Base-by-base conservation (phyloP, 2,329 filamentous ascomycete species). In the Colletotrichum filicis region DNA sequence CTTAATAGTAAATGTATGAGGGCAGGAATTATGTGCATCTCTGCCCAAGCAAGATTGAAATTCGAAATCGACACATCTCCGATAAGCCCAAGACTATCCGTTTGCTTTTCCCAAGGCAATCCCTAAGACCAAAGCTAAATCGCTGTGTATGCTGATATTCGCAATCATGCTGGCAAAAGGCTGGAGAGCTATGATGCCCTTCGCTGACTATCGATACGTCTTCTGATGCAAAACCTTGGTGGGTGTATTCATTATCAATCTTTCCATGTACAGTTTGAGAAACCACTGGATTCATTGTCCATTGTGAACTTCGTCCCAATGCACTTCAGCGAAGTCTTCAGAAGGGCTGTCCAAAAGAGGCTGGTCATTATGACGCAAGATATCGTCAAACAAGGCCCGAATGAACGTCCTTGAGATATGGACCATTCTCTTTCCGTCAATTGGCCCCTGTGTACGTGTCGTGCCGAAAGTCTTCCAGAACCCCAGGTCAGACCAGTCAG, bases 231-330 rank as follows among this genome's bases (percentile, higher is more conserved):
- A 16, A n/a, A 49, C 19, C 1, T n/a, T 7, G 1, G 19, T 22
- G 42, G 42, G 7, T 11, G 8, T 9, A 9, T n/a, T 7, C 9
- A n/a, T n/a, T 9, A 11, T 4, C 12, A 49, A 9, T 8, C 2
- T 35, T 14, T 14, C 11, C 22, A 1, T 35, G 8, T 14, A 37
- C 24, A 3, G 19, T 16, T 4, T 5, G 16, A 24, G 3, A 89
- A 12, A 1, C 28, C 26, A 19, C 7, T 37, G 16, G 4, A 42
- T 12, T 55, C 6, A 69, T 5, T 22, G 0, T 57, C 37, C 67
- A 3, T 66, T 7, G 30, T 66, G 67, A 2, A 70, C 26, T 14
- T 70, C 68, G 2, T 70, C 68, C 68, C 68, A 70, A 3, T 63
- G 52, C 1, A 75, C 68, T 9, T 75, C 73, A 2, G 74, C 1